Evolutionary conservation across 2,329 filamentous ascomycete species (phyloP).

Genomic region (Onygena corvina): DNA sequence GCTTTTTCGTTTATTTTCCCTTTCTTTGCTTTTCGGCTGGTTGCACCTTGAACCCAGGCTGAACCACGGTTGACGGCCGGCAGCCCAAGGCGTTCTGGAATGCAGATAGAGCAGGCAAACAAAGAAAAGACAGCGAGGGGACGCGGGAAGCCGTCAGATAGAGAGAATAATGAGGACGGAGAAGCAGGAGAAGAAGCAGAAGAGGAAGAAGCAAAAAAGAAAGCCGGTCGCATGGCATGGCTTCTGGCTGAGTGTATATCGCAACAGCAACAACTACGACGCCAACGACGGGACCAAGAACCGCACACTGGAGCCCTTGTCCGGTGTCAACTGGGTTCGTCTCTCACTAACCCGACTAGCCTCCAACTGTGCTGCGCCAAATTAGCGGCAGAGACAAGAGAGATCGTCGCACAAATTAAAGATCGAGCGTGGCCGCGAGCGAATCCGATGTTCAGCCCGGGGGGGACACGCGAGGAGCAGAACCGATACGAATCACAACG

Average conservation of each 20-base stretch:
- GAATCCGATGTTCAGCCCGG: neutral
- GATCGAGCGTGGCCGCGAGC: neutral
- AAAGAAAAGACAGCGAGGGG: neutral
- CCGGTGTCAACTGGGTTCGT: neutral
- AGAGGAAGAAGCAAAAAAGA: neutral
- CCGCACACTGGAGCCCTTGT: no score
- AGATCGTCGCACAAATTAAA: conserved; percentile 5
- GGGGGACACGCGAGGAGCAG: neutral
- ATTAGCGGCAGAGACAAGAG: conserved; percentile 1
- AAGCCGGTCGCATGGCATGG: conserved; percentile 1
- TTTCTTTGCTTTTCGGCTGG: neutral
- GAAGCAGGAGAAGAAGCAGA: neutral
- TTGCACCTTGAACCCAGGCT: neutral
- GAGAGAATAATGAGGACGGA: neutral
- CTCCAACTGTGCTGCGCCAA: conserved; percentile 1
- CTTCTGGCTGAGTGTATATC: no score
- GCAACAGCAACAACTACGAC: no score
- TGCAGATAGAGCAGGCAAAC: neutral
- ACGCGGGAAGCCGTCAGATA: neutral
- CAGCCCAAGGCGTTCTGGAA: conserved; percentile 4
- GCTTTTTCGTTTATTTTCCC: neutral
- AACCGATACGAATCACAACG: neutral
- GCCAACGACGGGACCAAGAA: no score
- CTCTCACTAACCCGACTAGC: neutral
- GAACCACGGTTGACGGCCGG: neutral